Evolutionary conservation across 305 asterid species (phyloP).

Genomic region (Rubia balearica): DNA sequence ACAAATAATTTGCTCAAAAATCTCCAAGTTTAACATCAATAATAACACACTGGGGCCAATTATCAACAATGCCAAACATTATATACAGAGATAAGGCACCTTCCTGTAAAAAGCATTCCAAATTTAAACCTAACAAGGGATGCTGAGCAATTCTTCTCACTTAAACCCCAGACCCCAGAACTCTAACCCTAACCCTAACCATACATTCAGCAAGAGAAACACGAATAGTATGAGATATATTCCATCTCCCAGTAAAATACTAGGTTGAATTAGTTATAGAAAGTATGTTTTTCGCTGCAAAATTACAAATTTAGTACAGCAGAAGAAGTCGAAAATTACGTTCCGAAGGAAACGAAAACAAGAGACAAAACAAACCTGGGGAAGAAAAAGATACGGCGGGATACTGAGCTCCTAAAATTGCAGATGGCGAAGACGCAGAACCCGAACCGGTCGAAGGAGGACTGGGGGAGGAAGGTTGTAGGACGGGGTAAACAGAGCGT

Average conservation of each 20-base stretch:
- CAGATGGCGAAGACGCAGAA: conserved; percentile 6
- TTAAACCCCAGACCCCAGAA: conserved; percentile 2
- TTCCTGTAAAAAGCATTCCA: not conserved
- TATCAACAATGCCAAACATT: not conserved
- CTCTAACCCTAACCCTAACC: not conserved
- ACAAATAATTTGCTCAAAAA: not conserved
- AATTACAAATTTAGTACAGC: not conserved
- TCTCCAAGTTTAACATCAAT: not conserved
- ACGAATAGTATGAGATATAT: not conserved
- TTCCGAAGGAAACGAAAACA: not conserved
- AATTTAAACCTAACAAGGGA: not conserved
- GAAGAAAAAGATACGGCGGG: not conserved
- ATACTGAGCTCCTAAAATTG: not conserved
- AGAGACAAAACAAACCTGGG: not conserved
- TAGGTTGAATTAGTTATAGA: not conserved
- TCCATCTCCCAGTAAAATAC: not conserved
- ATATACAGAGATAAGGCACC: not conserved
- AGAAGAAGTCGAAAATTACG: not conserved
- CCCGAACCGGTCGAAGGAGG: not conserved
- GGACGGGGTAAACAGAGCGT: no score
- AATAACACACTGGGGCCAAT: not conserved
- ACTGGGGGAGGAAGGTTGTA: not conserved
- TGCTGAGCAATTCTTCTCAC: not conserved
- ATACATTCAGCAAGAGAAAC: not conserved
- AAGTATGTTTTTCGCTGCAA: not conserved